These are phyloP conservation scores for Delonix regia DNA, from an alignment of 306 rosid genomes.

Conservation along the genomic window DNA sequence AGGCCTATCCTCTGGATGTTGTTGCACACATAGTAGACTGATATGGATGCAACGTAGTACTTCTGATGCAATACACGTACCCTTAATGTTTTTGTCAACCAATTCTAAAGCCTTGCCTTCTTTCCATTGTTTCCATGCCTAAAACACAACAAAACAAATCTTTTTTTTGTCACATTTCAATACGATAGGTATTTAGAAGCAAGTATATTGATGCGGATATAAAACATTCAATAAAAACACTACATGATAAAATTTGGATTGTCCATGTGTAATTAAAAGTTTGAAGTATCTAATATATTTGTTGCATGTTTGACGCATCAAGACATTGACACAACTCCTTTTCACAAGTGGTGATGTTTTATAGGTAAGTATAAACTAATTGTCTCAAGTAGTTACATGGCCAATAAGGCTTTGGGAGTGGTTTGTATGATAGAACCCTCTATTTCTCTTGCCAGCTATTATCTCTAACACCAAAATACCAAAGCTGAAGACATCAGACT, in stretches of 20 bases:
- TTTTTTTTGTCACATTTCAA: background rate
- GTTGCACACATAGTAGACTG: background rate
- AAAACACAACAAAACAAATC: background rate
- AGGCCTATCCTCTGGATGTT: background rate
- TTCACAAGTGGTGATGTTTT: no score
- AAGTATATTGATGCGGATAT: no score
- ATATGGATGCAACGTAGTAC: background rate
- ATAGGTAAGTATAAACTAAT: background rate
- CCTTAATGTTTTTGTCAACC: background rate
- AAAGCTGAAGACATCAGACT: background rate
- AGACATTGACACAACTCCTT: no score
- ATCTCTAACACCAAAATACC: conserved; percentile 46
- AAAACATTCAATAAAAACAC: no score
- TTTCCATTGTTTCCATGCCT: background rate
- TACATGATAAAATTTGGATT: no score
- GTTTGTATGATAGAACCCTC: conserved; percentile 37
- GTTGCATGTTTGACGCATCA: no score
- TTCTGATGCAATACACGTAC: background rate
- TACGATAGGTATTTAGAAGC: background rate
- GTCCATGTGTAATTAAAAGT: no score
- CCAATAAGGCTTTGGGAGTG: conserved; percentile 42
- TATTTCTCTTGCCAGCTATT: conserved; percentile 44
- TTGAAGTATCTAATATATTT: no score
- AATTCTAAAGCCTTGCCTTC: background rate
- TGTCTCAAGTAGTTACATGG: conserved; percentile 38